Conservation (phyloP, 2,329 filamentous ascomycete species). For the Neofusicoccum sp. region DNA sequence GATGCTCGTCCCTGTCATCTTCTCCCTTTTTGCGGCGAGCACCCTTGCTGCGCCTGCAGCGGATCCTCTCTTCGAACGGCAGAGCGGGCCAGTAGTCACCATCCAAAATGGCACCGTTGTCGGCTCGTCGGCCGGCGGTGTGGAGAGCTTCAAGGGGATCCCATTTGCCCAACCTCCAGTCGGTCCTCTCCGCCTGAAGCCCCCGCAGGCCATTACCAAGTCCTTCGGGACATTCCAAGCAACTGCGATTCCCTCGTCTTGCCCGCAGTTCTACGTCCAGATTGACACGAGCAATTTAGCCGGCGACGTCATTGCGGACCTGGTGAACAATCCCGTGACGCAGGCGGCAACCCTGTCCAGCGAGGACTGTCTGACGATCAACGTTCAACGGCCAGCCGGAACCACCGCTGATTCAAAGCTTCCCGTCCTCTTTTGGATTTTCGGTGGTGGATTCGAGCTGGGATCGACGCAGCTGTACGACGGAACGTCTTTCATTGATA, state of each 20-base stretch:
- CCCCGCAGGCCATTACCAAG: slow-evolving; percentile 25
- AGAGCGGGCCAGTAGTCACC: slow-evolving; percentile 49
- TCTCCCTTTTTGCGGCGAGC: not conserved
- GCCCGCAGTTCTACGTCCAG: slow-evolving; percentile 52
- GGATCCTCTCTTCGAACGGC: not conserved
- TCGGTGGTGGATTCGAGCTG: slow-evolving; percentile 16
- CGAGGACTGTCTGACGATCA: slow-evolving; percentile 37
- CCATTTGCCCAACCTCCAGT: slow-evolving; percentile 17
- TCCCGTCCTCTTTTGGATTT: slow-evolving; percentile 38
- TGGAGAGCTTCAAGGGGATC: slow-evolving; percentile 52
- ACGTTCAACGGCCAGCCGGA: slow-evolving; percentile 44
- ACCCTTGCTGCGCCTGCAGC: not conserved
- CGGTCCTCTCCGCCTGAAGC: slow-evolving; percentile 8
- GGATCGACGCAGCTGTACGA: slow-evolving; percentile 39
- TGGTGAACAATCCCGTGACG: slow-evolving; percentile 41
- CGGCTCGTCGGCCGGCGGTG: slow-evolving; percentile 44
- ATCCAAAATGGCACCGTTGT: slow-evolving; percentile 58
- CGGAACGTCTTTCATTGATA: slow-evolving; percentile 38
- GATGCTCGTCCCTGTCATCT: not conserved
- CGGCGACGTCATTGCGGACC: not conserved
- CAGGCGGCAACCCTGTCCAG: slow-evolving; percentile 37
- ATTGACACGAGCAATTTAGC: slow-evolving; percentile 23
- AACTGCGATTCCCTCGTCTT: slow-evolving; percentile 56
- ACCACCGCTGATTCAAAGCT: slow-evolving; percentile 37
- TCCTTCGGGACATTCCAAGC: slow-evolving; percentile 62